A percentile compares a stretch with the other conserved stretches of the same genome.
Evolutionary conservation across 352 stramenopile genomes (phyloP).

Genomic region (Globisporangium abappressorium): DNA sequence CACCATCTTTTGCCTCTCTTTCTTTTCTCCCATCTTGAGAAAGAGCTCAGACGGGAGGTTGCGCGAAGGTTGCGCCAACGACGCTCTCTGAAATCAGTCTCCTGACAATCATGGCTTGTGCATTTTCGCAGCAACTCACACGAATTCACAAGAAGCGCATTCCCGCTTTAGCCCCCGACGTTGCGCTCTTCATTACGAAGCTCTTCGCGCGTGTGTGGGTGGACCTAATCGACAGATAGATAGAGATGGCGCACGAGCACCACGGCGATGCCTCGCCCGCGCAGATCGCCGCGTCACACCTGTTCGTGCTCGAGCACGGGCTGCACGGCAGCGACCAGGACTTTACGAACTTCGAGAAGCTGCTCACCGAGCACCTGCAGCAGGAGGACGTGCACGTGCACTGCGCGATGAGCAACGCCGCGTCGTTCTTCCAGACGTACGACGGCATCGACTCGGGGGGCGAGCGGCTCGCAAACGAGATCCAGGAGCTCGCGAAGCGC

Average conservation of each 20-base stretch:
- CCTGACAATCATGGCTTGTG: background rate
- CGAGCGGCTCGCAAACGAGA: conserved; percentile 66
- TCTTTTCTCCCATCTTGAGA: background rate
- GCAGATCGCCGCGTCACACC: conserved; percentile 34
- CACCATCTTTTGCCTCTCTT: background rate
- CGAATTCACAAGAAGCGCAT: conserved; percentile 1
- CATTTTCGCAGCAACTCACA: background rate
- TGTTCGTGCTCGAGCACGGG: conserved; percentile 74
- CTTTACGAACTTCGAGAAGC: conserved; percentile 50
- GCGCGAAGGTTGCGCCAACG: conserved; percentile 6
- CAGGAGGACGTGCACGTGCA: conserved; percentile 48
- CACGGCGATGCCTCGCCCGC: background rate
- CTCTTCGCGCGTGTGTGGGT: background rate
- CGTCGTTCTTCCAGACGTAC: conserved; percentile 69
- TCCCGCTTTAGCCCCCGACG: background rate
- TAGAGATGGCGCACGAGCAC: background rate
- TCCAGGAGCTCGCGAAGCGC: conserved; percentile 41
- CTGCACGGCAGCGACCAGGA: conserved; percentile 65
- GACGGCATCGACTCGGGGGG: conserved; percentile 72
- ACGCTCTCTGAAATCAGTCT: conserved; percentile 3
- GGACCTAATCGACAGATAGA: background rate
- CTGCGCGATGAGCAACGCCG: conserved; percentile 44
- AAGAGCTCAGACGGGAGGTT: background rate
- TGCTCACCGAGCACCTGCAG: conserved; percentile 48
- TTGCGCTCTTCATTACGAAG: background rate